Percentiles rank a stretch among this genome's conserved stretches.
Evolutionary conservation across 192 early-diverging fungal genomes (phyloP).

Genomic region (Gorgonomyces haynaldii): DNA sequence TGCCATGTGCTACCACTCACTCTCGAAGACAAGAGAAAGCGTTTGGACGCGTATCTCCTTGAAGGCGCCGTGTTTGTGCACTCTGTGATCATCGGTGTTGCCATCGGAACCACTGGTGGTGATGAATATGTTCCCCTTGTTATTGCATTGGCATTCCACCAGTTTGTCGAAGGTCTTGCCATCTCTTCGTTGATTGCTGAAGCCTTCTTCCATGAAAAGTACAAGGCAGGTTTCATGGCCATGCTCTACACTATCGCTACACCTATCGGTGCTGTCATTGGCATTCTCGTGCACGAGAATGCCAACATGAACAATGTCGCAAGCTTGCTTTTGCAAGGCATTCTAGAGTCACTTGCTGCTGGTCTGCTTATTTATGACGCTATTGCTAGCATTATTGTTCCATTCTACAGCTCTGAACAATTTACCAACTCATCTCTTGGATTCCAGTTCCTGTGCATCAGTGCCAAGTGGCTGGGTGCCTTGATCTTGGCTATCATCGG

Average conservation of each 20-base stretch:
- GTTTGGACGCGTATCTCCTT: slow-evolving; percentile 17
- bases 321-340: slow-evolving; percentile 1
- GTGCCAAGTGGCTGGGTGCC: not conserved
- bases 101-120: slow-evolving; percentile 21
- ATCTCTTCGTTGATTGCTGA: slow-evolving; percentile 19
- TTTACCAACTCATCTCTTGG: no score
- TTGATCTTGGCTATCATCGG: not conserved
- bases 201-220: not conserved
- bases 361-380: slow-evolving; percentile 4
- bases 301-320: not conserved
- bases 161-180: slow-evolving; percentile 35
- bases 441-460: not conserved
- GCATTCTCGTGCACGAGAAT: not conserved
- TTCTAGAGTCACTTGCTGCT: slow-evolving; percentile 2
- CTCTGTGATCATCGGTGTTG: slow-evolving; percentile 37
- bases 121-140: slow-evolving; percentile 22
- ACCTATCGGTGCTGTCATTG: not conserved
- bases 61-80: slow-evolving; percentile 34
- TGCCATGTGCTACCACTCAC: no score
- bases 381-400: no score
- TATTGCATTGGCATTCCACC: slow-evolving; percentile 36
- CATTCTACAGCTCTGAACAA: no score
- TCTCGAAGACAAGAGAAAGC: slow-evolving; percentile 1
- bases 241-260: slow-evolving; percentile 1
- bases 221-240: not conserved